Evolutionary conservation across 176 grass and related monocot species (phyloP), one percentile per base, ranked within the genome.

Genomic region (Calamus simplicifolius): DNA sequence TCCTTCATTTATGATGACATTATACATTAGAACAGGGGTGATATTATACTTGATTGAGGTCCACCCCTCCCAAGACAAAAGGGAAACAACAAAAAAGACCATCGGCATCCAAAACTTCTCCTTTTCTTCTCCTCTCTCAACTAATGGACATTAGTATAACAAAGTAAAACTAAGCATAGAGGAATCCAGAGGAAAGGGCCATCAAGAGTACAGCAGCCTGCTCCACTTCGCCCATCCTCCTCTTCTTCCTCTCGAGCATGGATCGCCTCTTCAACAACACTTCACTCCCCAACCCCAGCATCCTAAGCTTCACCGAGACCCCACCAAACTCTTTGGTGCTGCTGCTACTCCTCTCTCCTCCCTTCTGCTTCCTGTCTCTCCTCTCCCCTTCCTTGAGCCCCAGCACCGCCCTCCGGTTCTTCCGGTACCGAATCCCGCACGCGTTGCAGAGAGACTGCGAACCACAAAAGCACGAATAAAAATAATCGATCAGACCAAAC

Each of bases 341-440:
- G 8, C 35, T 43, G 8, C 8, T 23, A 23, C 21, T 67, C 65
- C 27, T 27, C 52, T 29, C 50, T 57, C 15, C 53, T 48, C 13
- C 49, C 6, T 67, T 53, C 16, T 58, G 53, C 55, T 67, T 76
- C 63, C 70, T 57, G 17, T 66, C 68, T 31, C 54, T 65, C 66
- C 72, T 48, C 38, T 18, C 28, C 16, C 19, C 38, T 59, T 57
- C 81, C 61, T 86, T 76, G 0, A 82, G 54, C 14, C 76, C 85
- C 18, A 78, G 73, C 27, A 75, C 70, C 31, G 79, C 81, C 55
- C 84, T 82, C 69, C 84, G 80, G 65, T 85, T 92, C 79, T 98
- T 98, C 75, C 93, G 63, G 73, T 98, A 98, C 52, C 85, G 79
- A 67, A 98, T 98, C 26, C 93, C 93, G 6, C 93, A 98, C 2